These are phyloP conservation scores for Cyberlindnera mycetangii DNA, from an alignment of 805 yeast genomes.

Conservation along the genomic window DNA sequence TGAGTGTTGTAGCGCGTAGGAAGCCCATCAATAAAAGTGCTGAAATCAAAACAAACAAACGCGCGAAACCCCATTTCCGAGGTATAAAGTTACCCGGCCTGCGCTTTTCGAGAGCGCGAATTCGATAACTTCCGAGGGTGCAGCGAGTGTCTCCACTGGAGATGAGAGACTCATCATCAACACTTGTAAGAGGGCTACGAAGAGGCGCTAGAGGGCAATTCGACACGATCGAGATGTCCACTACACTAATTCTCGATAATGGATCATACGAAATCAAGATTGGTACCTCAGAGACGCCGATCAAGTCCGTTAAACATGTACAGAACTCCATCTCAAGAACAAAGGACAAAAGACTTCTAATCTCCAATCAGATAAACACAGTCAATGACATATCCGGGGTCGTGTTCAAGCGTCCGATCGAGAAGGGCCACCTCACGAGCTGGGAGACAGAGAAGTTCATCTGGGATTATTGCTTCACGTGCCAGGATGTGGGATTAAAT, in stretches of 20 bases:
- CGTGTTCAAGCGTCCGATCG: conserved; percentile 75
- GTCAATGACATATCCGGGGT: conserved; percentile 76
- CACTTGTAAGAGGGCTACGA: too few species aligned
- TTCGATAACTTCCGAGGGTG: neutral
- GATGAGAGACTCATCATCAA: neutral
- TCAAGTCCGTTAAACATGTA: conserved; percentile 44
- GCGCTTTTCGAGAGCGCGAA: neutral
- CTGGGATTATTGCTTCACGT: conserved; percentile 69
- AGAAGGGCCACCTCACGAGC: conserved; percentile 81
- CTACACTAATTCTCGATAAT: conserved; percentile 71
- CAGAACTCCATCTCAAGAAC: conserved; percentile 74
- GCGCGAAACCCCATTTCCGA: neutral
- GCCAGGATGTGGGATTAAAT: conserved; percentile 38
- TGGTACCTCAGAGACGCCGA: conserved; percentile 41
- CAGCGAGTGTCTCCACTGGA: neutral
- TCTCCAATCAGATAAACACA: conserved; percentile 65
- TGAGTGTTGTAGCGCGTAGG: neutral
- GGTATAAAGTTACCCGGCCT: neutral
- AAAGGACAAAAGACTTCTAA: conserved; percentile 65
- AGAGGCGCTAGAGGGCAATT: too few species aligned
- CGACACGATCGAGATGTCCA: neutral
- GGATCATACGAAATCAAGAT: conserved; percentile 82
- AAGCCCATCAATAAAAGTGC: neutral
- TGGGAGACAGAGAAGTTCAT: conserved; percentile 89
- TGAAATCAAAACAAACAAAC: conserved; percentile 22